A percentile compares a stretch with the other conserved stretches of the same genome.
These are phyloP conservation scores for Escovopsis sp. DNA, from an alignment of 2,329 filamentous ascomycete genomes.

Conservation along the genomic window DNA sequence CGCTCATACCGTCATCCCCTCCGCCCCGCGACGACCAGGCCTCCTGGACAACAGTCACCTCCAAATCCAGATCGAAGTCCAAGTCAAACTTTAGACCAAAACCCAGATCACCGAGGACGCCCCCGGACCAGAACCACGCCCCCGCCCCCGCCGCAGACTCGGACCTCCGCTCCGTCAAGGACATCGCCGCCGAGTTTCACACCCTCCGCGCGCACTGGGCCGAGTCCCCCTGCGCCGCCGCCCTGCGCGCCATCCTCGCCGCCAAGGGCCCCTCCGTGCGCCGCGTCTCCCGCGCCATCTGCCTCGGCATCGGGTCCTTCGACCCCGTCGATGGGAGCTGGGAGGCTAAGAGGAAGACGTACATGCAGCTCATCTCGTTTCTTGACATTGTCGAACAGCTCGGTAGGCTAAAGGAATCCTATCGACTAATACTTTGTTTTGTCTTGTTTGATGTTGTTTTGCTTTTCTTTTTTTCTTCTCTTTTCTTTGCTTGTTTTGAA, in stretches of 20 bases:
- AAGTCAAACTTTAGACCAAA: neutral
- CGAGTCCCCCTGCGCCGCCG: slow-evolving; percentile 12
- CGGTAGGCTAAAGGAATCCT: slow-evolving; percentile 21
- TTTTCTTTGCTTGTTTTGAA: too few relatives aligned
- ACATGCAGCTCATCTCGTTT: slow-evolving; percentile 40
- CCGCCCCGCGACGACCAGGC: neutral
- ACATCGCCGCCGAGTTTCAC: slow-evolving; percentile 17
- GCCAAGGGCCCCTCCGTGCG: slow-evolving; percentile 7
- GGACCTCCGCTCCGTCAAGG: slow-evolving; percentile 10
- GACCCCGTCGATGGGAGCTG: slow-evolving; percentile 33
- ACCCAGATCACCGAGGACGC: neutral
- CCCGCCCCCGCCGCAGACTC: neutral
- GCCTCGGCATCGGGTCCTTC: slow-evolving; percentile 41
- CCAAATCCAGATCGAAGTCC: slow-evolving; percentile 9
- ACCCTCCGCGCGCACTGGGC: slow-evolving; percentile 15
- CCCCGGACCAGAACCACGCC: neutral
- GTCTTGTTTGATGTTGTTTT: too few relatives aligned
- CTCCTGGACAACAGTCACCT: slow-evolving; percentile 1
- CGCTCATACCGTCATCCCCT: neutral
- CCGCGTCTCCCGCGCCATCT: slow-evolving; percentile 25
- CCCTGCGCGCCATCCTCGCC: slow-evolving; percentile 21
- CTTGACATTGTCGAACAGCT: slow-evolving; percentile 29
- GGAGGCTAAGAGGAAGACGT: slow-evolving; percentile 30
- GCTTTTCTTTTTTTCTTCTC: too few relatives aligned
- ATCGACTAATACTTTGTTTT: too few relatives aligned